Base-by-base conservation (phyloP, 2,329 filamentous ascomycete species). In the Colletotrichum abscissum region DNA sequence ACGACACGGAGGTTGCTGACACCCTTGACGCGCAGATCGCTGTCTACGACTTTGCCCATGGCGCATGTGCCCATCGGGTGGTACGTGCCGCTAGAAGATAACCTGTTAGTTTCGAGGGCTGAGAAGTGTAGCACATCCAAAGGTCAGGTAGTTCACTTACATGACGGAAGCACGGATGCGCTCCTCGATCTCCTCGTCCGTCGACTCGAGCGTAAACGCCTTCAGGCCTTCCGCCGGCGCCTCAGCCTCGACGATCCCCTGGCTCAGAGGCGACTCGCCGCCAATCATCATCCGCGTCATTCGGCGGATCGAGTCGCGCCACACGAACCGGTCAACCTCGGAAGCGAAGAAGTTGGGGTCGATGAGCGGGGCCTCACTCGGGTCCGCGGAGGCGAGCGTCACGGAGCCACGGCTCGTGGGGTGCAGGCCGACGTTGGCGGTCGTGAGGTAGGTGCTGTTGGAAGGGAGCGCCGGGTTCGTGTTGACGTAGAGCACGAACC, bases 11-110 rank as follows among this genome's bases (percentile, higher is more conserved):
- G 76, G 12, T 78, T 78, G 1, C 75, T 74, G 0, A 84, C 79
- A 0, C 83, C 83, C 26, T 82, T 81, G 5, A 85, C 83, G 7
- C 77, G 77, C 49, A 84, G 76, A 12, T 82, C 78, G 0, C 76
- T 72, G 64, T 84, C 81, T 0, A 72, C 69, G 3, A 68, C 64
- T 22, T 81, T 82, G 38, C 83, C 82, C 78, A 82, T 80, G 1
- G 79, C 69, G 7, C 77, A 77, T 8, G 77, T 77, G 3, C 80
- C 79, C 49, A 75, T 77, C 1, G 76, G 76, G 63, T 80, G 78
- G 28, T 77, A 80, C 16, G 52, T 60, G 14, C 57, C 42, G 2
- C 76, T 77, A 3, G 79, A 77, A 72, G 76, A 5, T 16, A 5
- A 60, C n/a, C 4, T 3, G 57, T 3, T 5, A 42, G 22, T 2